phyloP scores from a whole-genome alignment of 306 rosid genomes.

The Inga leiocalycina region DNA sequence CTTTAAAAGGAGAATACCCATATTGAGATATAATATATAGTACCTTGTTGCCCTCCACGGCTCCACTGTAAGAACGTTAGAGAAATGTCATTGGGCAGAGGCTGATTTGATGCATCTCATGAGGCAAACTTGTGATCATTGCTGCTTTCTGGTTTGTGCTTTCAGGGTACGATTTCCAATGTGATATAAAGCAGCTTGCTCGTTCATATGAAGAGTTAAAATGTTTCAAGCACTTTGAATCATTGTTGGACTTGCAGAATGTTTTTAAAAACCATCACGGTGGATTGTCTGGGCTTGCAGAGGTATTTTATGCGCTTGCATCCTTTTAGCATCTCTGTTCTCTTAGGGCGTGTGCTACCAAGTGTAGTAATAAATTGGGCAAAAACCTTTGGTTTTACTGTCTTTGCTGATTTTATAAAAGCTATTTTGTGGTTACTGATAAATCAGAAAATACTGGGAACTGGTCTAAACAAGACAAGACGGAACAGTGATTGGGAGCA shows the following conservation, averaged over 20 bases:
- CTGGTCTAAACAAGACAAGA: slow-evolving; percentile 87
- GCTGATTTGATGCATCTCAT: slow-evolving; percentile 13
- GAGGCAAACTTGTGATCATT: slow-evolving; percentile 32
- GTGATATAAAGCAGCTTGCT: slow-evolving; percentile 86
- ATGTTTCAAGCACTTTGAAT: slow-evolving; percentile 86
- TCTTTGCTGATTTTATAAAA: slow-evolving; percentile 31
- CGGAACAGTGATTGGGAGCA: slow-evolving; percentile 98
- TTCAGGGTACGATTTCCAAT: slow-evolving; percentile 89
- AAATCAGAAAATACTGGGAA: slow-evolving; percentile 85
- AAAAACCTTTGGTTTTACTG: slow-evolving; percentile 12
- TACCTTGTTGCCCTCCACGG: neutral
- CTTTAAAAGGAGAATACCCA: slow-evolving; percentile 12
- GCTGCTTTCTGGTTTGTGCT: slow-evolving; percentile 38
- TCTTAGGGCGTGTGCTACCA: neutral
- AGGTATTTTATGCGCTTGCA: slow-evolving; percentile 49
- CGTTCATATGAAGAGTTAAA: slow-evolving; percentile 66
- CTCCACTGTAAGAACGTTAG: neutral
- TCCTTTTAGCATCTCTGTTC: neutral
- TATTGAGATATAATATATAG: slow-evolving; percentile 2
- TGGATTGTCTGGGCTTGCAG: slow-evolving; percentile 86
- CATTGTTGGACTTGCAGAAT: slow-evolving; percentile 83
- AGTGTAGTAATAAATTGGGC: neutral
- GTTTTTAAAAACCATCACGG: slow-evolving; percentile 74
- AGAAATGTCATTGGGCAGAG: neutral
- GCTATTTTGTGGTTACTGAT: slow-evolving; percentile 28